Conservation (phyloP, 2,329 filamentous ascomycete genomes). For the Diaporthe eres region DNA sequence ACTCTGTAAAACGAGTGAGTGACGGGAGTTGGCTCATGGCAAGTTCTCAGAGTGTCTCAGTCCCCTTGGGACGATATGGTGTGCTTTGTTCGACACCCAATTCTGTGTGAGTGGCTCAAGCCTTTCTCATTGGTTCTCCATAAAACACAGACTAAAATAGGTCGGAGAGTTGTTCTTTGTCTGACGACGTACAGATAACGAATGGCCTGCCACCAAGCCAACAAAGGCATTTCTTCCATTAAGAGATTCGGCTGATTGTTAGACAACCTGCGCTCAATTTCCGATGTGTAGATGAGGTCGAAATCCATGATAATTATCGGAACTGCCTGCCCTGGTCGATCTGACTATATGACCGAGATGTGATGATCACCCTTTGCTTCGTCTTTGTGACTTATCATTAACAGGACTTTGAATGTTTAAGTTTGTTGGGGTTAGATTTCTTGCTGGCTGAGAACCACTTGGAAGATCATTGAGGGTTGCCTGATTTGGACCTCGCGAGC, state of each 20-base stretch:
- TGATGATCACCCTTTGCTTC: not conserved
- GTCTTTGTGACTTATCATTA: not conserved
- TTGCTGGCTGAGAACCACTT: not conserved
- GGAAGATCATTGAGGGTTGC: not conserved
- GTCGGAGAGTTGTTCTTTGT: conserved; percentile 2
- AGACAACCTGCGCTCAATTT: not conserved
- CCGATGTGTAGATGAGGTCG: not conserved
- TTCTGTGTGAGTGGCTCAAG: not conserved
- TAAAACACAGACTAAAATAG: not conserved
- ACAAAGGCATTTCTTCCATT: not conserved
- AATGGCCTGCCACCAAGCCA: not conserved
- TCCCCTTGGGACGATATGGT: not conserved
- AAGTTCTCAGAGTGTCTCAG: not conserved
- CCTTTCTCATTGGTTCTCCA: not conserved
- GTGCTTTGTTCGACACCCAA: conserved; percentile 12
- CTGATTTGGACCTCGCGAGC: not conserved
- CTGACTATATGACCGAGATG: not conserved
- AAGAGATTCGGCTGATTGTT: not conserved
- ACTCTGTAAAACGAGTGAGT: not conserved
- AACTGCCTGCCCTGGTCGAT: not conserved
- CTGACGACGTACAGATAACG: not conserved
- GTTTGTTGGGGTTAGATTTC: not conserved
- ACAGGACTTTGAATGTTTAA: too few relatives aligned
- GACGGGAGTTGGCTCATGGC: not conserved
- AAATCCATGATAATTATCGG: not conserved